Evolutionary conservation across 257 asterid species (phyloP).

Genomic region (Petunia axillaris): DNA sequence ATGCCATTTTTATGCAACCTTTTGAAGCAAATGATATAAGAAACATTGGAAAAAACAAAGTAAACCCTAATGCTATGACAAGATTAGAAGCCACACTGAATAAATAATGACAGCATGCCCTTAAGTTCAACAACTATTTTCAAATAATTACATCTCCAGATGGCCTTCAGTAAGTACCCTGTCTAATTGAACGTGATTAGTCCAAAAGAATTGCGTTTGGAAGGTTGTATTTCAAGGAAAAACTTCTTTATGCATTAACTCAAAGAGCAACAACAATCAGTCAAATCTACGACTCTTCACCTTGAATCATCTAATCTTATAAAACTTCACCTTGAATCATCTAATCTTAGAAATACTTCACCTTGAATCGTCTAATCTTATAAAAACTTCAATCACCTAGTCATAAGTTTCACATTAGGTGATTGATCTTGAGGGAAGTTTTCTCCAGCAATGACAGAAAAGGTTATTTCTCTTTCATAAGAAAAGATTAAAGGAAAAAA

Average conservation of each 20-base stretch:
- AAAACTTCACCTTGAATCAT: too few relatives aligned
- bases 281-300: not conserved
- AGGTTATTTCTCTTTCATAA: too few relatives aligned
- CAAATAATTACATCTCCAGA: not conserved
- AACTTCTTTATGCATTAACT: not conserved
- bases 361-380: too few relatives aligned
- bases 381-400: not conserved
- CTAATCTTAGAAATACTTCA: too few relatives aligned
- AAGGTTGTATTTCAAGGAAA: conserved; percentile 15
- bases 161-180: conserved; percentile 18
- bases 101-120: not conserved
- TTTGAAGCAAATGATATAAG: not conserved
- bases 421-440: not conserved
- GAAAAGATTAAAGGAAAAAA: too few relatives aligned
- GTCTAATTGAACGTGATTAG: not conserved
- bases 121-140: conserved; percentile 3
- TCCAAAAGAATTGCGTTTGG: not conserved
- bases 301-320: too few relatives aligned
- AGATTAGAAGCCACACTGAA: not conserved
- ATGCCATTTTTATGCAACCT: not conserved
- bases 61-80: not conserved
- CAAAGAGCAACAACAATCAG: conserved; percentile 20
- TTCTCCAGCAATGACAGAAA: too few relatives aligned
- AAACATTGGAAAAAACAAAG: not conserved
- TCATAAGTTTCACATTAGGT: not conserved